These are phyloP conservation scores for Pichia sp. DNA, from an alignment of 1,139 yeast genomes.

Conservation along the genomic window DNA sequence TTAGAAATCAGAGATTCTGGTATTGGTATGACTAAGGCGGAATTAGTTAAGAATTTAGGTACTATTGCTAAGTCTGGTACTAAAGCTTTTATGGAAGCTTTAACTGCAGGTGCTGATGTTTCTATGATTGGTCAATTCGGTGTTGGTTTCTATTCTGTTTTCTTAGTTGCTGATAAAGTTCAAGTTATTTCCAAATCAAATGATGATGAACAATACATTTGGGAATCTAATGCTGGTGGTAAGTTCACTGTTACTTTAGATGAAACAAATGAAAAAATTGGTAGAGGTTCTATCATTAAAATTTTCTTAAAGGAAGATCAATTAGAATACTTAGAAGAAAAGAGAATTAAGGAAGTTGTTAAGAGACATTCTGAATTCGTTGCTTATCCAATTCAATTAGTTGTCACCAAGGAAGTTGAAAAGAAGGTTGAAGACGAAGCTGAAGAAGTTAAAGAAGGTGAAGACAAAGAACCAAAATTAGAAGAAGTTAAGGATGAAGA, in stretches of 20 bases:
- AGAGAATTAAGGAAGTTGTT: constrained; percentile 98
- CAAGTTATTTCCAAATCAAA: constrained; percentile 98
- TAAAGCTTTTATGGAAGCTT: constrained; percentile 98
- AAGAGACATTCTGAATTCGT: constrained; percentile 99
- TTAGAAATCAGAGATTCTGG: constrained; percentile 98
- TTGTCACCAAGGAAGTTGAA: constrained; percentile 98
- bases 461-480: constrained; percentile 63
- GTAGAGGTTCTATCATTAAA: constrained; percentile 95
- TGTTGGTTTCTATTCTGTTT: constrained; percentile 99
- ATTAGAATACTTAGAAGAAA: constrained; percentile 97
- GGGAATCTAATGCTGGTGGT: constrained; percentile 99
- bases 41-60: constrained; percentile 98
- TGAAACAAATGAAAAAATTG: constrained; percentile 73
- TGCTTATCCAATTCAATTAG: constrained; percentile 97
- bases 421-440: constrained; percentile 64
- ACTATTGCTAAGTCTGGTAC: constrained; percentile 99
- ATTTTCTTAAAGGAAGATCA: constrained; percentile 98
- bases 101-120: constrained; percentile 98
- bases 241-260: constrained; percentile 95
- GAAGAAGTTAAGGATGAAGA: constrained; percentile 68
- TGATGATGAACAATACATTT: constrained; percentile 98
- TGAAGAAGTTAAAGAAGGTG: constrained; percentile 48
- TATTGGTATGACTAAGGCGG: constrained; percentile 99
- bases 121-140: constrained; percentile 99
- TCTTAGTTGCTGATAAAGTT: constrained; percentile 98